These are phyloP conservation scores for Cladophialophora chaetospira DNA, from an alignment of 2,329 filamentous ascomycete genomes.

Conservation along the genomic window DNA sequence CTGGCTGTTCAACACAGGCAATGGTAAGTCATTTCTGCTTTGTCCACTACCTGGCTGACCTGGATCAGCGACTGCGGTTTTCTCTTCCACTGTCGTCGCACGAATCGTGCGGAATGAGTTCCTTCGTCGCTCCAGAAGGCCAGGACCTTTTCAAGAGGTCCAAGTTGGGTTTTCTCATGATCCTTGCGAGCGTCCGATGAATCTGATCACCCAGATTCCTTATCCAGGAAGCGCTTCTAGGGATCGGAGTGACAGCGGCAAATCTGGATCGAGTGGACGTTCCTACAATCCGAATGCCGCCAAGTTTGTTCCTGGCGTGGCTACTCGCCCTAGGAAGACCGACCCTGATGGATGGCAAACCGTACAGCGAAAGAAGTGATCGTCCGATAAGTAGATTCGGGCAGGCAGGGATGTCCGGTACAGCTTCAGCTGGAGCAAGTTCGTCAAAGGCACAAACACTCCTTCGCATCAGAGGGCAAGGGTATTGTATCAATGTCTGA, in stretches of 20 bases:
- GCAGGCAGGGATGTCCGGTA: not conserved
- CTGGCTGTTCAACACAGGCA: constrained; percentile 47
- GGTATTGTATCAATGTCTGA: too few species aligned
- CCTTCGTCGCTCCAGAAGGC: constrained; percentile 34
- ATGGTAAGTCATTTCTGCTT: constrained; percentile 38
- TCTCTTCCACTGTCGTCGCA: constrained; percentile 41
- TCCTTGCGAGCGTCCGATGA: constrained; percentile 44
- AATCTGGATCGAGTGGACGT: constrained; percentile 23
- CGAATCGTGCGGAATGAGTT: constrained; percentile 41
- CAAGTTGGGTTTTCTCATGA: constrained; percentile 43
- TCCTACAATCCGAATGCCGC: constrained; percentile 23
- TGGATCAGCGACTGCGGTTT: constrained; percentile 42
- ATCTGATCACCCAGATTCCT: constrained; percentile 36
- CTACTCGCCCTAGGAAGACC: constrained; percentile 23
- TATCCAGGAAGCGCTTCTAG: constrained; percentile 17
- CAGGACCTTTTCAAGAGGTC: constrained; percentile 38
- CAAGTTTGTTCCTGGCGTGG: constrained; percentile 22
- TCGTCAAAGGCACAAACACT: too few species aligned
- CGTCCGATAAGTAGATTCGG: not conserved
- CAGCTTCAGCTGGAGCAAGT: not conserved
- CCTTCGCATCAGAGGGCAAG: too few species aligned
- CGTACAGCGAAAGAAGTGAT: constrained; percentile 26
- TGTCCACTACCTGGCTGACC: constrained; percentile 3
- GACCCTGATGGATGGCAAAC: constrained; percentile 29
- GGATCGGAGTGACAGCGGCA: constrained; percentile 26